Evolutionary conservation across 352 stramenopile species (phyloP).

Genomic region (Pilasporangium apinafurcum): DNA sequence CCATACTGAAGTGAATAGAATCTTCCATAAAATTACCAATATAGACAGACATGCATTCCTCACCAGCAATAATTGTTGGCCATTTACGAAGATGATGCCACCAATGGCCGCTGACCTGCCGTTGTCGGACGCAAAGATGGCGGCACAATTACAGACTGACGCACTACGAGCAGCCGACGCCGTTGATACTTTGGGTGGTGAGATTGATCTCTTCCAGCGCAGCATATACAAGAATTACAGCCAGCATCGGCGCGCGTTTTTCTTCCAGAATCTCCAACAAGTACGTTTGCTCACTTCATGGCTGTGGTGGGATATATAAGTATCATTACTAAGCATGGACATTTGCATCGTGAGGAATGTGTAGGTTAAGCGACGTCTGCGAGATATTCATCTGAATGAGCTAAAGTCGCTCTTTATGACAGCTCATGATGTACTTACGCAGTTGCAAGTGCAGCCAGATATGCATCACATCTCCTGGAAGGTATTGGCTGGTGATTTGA

Average conservation of each 20-base stretch:
- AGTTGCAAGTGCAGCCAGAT: conserved; percentile 31
- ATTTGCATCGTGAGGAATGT: neutral
- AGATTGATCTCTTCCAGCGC: conserved; percentile 63
- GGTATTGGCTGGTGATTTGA: conserved; percentile 49
- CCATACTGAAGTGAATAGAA: neutral
- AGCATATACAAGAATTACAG: conserved; percentile 88
- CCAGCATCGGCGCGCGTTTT: conserved; percentile 77
- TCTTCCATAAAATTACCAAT: conserved; percentile 3
- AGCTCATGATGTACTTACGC: conserved; percentile 27
- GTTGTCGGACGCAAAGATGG: conserved; percentile 14
- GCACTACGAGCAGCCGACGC: conserved; percentile 24
- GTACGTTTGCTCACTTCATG: conserved; percentile 6
- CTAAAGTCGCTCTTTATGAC: conserved; percentile 31
- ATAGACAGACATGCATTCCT: conserved; percentile 4
- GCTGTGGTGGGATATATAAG: neutral
- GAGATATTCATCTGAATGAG: conserved; percentile 31
- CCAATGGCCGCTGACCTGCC: no score
- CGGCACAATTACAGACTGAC: conserved; percentile 30
- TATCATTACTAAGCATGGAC: no score
- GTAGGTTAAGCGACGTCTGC: conserved; percentile 63
- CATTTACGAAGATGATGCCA: no score
- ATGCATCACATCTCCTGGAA: conserved; percentile 82
- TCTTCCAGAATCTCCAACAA: conserved; percentile 76
- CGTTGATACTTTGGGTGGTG: conserved; percentile 33
- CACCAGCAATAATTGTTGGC: no score